Base-by-base conservation (phyloP, 1,284 basidiomycete species). In the Coniophora puteana region DNA sequence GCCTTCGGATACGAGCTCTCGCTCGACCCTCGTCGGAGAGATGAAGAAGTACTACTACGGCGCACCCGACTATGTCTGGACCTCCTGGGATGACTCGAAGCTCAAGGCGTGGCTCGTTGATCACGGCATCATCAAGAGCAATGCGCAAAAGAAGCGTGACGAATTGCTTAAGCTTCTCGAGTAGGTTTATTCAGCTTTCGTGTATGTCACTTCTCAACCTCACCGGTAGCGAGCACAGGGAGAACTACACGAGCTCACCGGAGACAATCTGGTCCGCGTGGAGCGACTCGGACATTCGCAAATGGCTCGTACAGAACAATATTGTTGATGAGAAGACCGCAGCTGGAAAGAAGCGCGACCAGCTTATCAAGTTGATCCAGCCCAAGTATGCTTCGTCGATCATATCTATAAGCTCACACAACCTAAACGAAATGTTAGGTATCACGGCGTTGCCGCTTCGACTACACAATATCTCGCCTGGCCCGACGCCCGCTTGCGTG, bases 401-500 rank as follows among this genome's bases (percentile, higher is more conserved):
- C n/a, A 22, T 40, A 6, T n/a, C 37, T 14, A 18, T n/a, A 13
- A 12, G 4, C 21, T 40, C 5, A 12, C 17, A 35, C 23, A 36
- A 18, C 4, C 3, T 7, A 14, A 1, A 8, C 27, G n/a, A n/a
- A n/a, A n/a, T n/a, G n/a, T n/a, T n/a, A 61, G 58, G 32, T 48
- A 50, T 11, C 17, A 41, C 1, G 52, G 50, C 48, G 50, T 55
- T 20, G 62, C 65, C 17, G 54, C 64, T 1, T 67, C 67, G 27
- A 66, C 71, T 6, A 74, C 79, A 4, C 68, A 76, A 1, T 93
- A 91, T 62, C 69, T 93, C 37, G 73, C 76, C n/a, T 94, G 91
- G 91, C 89, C 91, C 12, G 90, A 93, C 54, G 87, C 91, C 3
- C 78, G 90, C 33, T 76, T 94, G 23, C 84, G 91, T 40, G 89